Evolutionary conservation across 495 filamentous ascomycete genomes (phyloP), one percentile per base, ranked within the genome.

Genomic region (Acidiella bohemica): DNA sequence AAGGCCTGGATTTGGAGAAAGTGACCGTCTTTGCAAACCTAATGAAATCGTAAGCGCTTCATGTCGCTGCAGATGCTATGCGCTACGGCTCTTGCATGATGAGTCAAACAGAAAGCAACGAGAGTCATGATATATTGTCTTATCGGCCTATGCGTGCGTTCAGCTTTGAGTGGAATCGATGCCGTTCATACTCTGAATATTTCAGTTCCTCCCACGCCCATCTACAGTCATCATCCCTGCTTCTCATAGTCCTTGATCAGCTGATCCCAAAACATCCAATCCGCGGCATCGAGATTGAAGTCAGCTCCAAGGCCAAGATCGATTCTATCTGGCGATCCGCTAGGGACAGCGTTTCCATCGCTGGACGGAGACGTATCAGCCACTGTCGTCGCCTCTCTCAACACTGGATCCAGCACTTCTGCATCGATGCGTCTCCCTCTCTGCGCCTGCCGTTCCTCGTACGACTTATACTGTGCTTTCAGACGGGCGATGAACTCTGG

Each of bases 1-100:
- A 50, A 26, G 50, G 49, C 31, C 46, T 62, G 28, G 59, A 62
- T 44, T 39, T 54, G 27, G 59, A 62, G 52, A 60, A 59, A 53
- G 52, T 56, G 26, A 56, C 50, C 0, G 46, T 60, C 19, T 62
- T 57, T 51, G 55, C 53, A 29, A 47, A 62, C 50, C 36, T 60
- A 44, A 48, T 57, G 57, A 53, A n/a, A n/a, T n/a, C n/a, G n/a
- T n/a, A n/a, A n/a, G n/a, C n/a, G n/a, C n/a, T n/a, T n/a, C n/a
- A n/a, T n/a, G n/a, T n/a, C n/a, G n/a, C n/a, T n/a, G n/a, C n/a
- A n/a, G n/a, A n/a, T n/a, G n/a, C n/a, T n/a, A n/a, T n/a, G n/a
- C n/a, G n/a, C n/a, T n/a, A n/a, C n/a, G n/a, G n/a, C n/a, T n/a
- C n/a, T n/a, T n/a, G n/a, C n/a, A n/a, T n/a, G n/a, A n/a, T n/a